A percentile compares a stretch with the other conserved stretches of the same genome.
phyloP scores from a whole-genome alignment of 78 protist species.

The Protostelium mycophagum region DNA sequence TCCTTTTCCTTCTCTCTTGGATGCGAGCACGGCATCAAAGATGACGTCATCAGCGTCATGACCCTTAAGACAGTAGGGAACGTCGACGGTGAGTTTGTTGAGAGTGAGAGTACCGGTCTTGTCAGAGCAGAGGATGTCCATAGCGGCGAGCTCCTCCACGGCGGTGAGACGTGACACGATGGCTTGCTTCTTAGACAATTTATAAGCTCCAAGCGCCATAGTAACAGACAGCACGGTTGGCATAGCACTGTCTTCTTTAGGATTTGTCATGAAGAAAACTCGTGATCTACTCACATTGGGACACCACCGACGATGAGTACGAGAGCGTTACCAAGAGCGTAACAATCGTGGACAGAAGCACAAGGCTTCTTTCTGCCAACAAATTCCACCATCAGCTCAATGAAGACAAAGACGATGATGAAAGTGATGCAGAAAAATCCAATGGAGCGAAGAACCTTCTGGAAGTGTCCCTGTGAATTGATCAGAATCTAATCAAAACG shows the following conservation, averaged over 20 bases:
- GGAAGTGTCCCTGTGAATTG: slow-evolving; percentile 66
- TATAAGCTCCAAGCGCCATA: slow-evolving; percentile 81
- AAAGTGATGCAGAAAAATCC: slow-evolving; percentile 64
- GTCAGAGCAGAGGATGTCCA: slow-evolving; percentile 80
- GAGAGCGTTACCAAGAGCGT: slow-evolving; percentile 47
- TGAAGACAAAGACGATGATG: slow-evolving; percentile 53
- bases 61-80: slow-evolving; percentile 22
- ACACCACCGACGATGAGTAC: slow-evolving; percentile 71
- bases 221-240: slow-evolving; percentile 82
- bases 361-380: slow-evolving; percentile 24
- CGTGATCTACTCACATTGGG: too few relatives aligned
- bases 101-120: slow-evolving; percentile 96
- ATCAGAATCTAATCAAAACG: background rate
- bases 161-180: slow-evolving; percentile 83
- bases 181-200: slow-evolving; percentile 70
- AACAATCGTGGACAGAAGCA: slow-evolving; percentile 48
- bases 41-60: slow-evolving; percentile 37
- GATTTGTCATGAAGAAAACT: background rate
- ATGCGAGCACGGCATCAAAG: slow-evolving; percentile 37
- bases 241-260: slow-evolving; percentile 74
- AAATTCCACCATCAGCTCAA: slow-evolving; percentile 55
- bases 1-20: slow-evolving; percentile 37
- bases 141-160: slow-evolving; percentile 76
- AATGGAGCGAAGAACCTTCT: slow-evolving; percentile 50
- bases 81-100: slow-evolving; percentile 85